Evolutionary conservation across 345 rosid genomes (phyloP), one percentile per base, ranked within the genome.

Genomic region (Limnanthes douglasii): DNA sequence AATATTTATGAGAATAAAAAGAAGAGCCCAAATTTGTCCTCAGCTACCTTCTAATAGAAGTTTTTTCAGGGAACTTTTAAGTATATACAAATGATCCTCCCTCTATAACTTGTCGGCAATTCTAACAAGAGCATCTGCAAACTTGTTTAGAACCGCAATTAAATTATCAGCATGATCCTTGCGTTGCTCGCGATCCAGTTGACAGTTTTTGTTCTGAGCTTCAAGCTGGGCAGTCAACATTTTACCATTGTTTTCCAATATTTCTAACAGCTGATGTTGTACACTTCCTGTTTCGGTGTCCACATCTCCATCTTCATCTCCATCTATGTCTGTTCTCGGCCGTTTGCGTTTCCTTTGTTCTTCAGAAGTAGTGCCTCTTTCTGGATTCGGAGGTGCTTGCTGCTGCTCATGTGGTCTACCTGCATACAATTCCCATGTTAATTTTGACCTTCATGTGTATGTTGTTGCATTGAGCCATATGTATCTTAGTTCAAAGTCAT

Each of bases 81-180:
- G n/a, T n/a, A n/a, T n/a, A n/a, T n/a, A n/a, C n/a, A n/a, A n/a
- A n/a, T n/a, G n/a, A n/a, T n/a, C n/a, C n/a, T n/a, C n/a, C n/a
- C n/a, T n/a, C 72, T 76, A 78, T 63, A 84, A 61, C 70, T 80
- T 90, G 53, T 84, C 94, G 0, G 96, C 96, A 11, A 90, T 80
- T 43, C 70, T 84, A 4, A 70, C 79, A 12, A 90, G 57, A 39
- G 92, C 98, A 11, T 84, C 92, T 3, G 96, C 96, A 1, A 90
- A 88, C 64, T 84, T 84, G 25, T 58, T 72, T 30, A 90, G 96
- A 35, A 77, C 98, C 31, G 65, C 59, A 39, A 90, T 77, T 48
- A 90, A 28, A 61, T 64, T 67, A 44, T 63, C 66, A 16, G 69
- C 59, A 3, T 80, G 92, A 45, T 73, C 73, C 56, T 69, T 85